phyloP scores from a whole-genome alignment of 768 basidiomycete species.

The Amylocystis lapponica region DNA sequence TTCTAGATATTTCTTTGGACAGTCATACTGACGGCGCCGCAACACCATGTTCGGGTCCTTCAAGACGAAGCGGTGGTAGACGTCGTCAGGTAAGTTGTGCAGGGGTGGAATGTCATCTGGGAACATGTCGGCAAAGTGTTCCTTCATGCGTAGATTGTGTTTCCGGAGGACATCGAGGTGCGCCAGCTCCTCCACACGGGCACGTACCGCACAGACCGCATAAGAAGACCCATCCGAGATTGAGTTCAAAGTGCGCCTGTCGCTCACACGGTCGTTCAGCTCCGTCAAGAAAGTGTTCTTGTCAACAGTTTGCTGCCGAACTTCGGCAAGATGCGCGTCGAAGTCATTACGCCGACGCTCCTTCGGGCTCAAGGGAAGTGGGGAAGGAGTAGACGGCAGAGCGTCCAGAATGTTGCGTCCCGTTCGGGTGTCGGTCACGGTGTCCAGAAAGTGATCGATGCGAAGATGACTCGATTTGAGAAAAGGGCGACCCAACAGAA shows the following conservation, averaged over 20 bases:
- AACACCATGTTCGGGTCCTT: slow-evolving; percentile 7
- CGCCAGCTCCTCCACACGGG: slow-evolving; percentile 5
- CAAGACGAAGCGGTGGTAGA: slow-evolving; percentile 12
- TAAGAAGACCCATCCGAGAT: slow-evolving; percentile 1
- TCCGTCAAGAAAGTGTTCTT: too few relatives aligned
- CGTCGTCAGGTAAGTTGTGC: slow-evolving; percentile 9
- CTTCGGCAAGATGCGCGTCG: too few relatives aligned
- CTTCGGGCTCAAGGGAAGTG: too few relatives aligned
- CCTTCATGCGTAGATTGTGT: slow-evolving; percentile 13
- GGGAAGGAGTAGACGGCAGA: too few relatives aligned
- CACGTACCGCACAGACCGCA: slow-evolving; percentile 17
- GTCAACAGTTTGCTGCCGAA: neutral
- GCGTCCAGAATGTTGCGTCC: too few relatives aligned
- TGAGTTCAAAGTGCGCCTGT: neutral
- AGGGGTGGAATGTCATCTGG: slow-evolving; percentile 23
- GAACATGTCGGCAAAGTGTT: slow-evolving; percentile 19
- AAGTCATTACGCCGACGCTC: too few relatives aligned
- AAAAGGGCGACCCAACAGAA: too few relatives aligned
- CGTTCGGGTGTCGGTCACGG: too few relatives aligned
- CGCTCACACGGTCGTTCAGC: too few relatives aligned
- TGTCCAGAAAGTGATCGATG: too few relatives aligned
- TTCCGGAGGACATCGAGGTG: slow-evolving; percentile 12
- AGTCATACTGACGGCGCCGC: neutral
- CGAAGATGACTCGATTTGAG: too few relatives aligned
- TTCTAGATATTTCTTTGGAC: slow-evolving; percentile 1